Percentiles rank a stretch among this genome's conserved stretches.
Conservation (phyloP, 2,329 filamentous ascomycete genomes). For the Penicillium brevicompactum region DNA sequence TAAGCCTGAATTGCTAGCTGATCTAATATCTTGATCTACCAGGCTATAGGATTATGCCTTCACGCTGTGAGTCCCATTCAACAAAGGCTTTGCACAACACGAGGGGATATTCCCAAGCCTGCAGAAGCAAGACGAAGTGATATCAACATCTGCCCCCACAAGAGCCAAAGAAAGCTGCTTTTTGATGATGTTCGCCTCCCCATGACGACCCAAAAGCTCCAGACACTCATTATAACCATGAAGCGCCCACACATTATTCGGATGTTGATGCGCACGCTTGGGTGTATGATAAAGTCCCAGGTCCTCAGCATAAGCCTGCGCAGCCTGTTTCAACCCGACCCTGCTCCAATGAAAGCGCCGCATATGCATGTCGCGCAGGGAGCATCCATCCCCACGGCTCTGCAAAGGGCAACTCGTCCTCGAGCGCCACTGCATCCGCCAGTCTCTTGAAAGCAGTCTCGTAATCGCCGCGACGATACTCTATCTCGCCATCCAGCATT, state of each 20-base stretch:
- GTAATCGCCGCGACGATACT: conserved; percentile 64
- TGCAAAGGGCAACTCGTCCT: conserved; percentile 67
- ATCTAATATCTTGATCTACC: background rate
- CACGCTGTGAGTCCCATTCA: conserved; percentile 7
- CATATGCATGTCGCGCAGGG: conserved; percentile 69
- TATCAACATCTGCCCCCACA: conserved; percentile 60
- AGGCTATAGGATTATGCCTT: background rate
- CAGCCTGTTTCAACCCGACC: conserved; percentile 56
- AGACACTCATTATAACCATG: conserved; percentile 73
- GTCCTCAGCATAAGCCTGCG: conserved; percentile 61
- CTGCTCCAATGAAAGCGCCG: conserved; percentile 68
- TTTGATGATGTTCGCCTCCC: conserved; percentile 50
- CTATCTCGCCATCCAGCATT: conserved; percentile 73
- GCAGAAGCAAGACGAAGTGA: conserved; percentile 62
- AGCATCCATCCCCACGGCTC: conserved; percentile 82
- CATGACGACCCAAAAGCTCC: conserved; percentile 50
- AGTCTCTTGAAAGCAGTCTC: conserved; percentile 62
- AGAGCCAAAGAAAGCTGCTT: conserved; percentile 54
- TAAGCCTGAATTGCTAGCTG: background rate
- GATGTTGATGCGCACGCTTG: conserved; percentile 65
- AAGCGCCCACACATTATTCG: conserved; percentile 73
- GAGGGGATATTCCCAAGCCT: conserved; percentile 24
- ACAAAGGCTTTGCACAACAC: background rate
- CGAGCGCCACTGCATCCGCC: conserved; percentile 57
- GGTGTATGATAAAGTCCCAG: conserved; percentile 59